Evolutionary conservation across 371 early-diverging fungal genomes (phyloP).

Genomic region (Nematocida parisii): DNA sequence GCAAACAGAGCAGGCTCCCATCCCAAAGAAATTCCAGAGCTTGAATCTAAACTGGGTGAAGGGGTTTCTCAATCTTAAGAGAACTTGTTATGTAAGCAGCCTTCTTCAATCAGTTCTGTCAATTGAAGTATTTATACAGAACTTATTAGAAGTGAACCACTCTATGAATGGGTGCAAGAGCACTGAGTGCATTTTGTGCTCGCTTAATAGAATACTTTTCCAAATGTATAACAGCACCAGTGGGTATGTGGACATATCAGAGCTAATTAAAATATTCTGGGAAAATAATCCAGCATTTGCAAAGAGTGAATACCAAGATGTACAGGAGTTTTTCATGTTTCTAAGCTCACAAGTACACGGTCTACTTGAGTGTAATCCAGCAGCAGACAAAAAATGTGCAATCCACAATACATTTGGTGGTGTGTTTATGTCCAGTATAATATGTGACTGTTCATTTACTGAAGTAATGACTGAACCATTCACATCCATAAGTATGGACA

Average conservation of each 20-base stretch:
- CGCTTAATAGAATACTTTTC: constrained; percentile 38
- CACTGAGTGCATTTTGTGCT: constrained; percentile 20
- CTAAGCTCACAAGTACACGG: constrained; percentile 42
- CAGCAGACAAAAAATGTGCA: constrained; percentile 1
- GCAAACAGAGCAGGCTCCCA: no score
- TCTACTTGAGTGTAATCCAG: neutral
- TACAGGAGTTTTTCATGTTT: constrained; percentile 42
- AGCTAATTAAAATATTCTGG: constrained; percentile 49
- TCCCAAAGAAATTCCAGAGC: neutral
- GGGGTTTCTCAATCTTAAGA: constrained; percentile 60
- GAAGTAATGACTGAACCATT: constrained; percentile 29
- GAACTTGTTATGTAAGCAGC: constrained; percentile 60
- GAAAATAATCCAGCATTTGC: constrained; percentile 23
- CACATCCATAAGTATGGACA: constrained; percentile 40
- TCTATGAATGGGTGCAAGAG: constrained; percentile 3
- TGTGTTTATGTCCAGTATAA: neutral
- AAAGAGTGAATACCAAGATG: constrained; percentile 50
- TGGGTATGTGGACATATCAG: constrained; percentile 46
- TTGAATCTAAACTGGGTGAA: constrained; percentile 50
- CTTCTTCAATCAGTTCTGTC: constrained; percentile 52
- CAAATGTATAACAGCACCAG: constrained; percentile 42
- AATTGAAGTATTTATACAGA: constrained; percentile 7
- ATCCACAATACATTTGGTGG: constrained; percentile 46
- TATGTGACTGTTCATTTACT: neutral
- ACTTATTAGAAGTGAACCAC: constrained; percentile 18